A percentile compares a stretch with the other conserved stretches of the same genome.
Evolutionary conservation across 768 basidiomycete species (phyloP).

Genomic region (Leucogyrophana mollusca): DNA sequence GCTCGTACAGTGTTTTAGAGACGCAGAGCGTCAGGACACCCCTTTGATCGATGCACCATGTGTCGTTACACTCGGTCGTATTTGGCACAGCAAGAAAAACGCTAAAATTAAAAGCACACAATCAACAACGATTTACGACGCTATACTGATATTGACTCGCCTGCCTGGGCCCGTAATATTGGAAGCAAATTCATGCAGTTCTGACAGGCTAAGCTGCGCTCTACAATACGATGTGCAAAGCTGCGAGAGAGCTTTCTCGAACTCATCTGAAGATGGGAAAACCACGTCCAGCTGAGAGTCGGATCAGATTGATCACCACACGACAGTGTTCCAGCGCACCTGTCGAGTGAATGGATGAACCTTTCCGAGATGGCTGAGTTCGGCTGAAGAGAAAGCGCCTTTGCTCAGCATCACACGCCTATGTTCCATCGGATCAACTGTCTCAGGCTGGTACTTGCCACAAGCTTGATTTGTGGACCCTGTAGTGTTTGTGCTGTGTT

Average conservation of each 20-base stretch:
- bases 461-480: no score
- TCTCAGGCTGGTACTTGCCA: no score
- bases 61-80: conserved; percentile 42
- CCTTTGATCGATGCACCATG: conserved; percentile 70
- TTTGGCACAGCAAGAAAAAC: conserved; percentile 34
- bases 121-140: neutral
- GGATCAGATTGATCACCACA: neutral
- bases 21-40: conserved; percentile 58
- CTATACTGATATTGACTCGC: conserved; percentile 15
- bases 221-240: conserved; percentile 46
- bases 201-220: conserved; percentile 41
- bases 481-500: no score
- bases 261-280: conserved; percentile 44
- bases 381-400: conserved; percentile 22
- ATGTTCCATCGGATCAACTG: conserved; percentile 14
- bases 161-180: conserved; percentile 22
- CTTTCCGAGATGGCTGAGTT: conserved; percentile 32
- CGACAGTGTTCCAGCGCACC: conserved; percentile 30
- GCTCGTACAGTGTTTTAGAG: conserved; percentile 57
- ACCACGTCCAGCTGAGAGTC: conserved; percentile 57
- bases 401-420: conserved; percentile 17
- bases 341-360: conserved; percentile 55
- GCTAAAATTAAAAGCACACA: conserved; percentile 20
- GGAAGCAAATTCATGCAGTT: conserved; percentile 40
- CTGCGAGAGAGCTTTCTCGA: conserved; percentile 38